Conservation (phyloP, 192 early-diverging fungal genomes). For the Geranomyces variabilis region DNA sequence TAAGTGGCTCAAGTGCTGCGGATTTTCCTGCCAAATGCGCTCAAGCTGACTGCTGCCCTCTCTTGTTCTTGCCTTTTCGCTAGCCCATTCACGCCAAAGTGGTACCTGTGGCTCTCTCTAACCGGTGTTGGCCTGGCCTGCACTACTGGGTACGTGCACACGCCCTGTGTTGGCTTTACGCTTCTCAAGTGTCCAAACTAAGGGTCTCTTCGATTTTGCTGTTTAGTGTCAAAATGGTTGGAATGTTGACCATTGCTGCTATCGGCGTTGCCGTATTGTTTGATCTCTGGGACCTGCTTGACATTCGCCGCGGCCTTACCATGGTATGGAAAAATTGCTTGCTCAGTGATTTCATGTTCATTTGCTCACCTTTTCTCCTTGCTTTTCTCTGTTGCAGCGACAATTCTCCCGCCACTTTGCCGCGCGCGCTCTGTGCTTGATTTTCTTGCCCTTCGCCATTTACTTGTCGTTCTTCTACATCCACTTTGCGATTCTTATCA, state of each 20-base stretch:
- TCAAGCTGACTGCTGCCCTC: slow-evolving; percentile 19
- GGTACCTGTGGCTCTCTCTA: slow-evolving; percentile 85
- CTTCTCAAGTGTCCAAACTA: background rate
- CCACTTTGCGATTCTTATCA: slow-evolving; percentile 84
- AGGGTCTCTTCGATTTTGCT: background rate
- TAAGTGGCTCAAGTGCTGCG: too few species aligned
- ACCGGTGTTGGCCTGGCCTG: slow-evolving; percentile 83
- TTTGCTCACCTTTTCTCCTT: background rate
- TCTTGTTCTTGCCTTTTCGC: too few species aligned
- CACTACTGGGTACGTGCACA: slow-evolving; percentile 59
- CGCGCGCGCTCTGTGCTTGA: slow-evolving; percentile 81
- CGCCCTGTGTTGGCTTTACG: background rate
- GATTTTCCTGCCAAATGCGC: too few species aligned
- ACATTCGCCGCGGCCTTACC: slow-evolving; percentile 74
- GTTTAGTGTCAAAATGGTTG: slow-evolving; percentile 91
- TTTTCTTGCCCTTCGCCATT: slow-evolving; percentile 74
- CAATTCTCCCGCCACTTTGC: slow-evolving; percentile 81
- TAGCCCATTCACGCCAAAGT: slow-evolving; percentile 72
- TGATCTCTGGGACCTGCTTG: slow-evolving; percentile 93
- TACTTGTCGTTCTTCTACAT: slow-evolving; percentile 91
- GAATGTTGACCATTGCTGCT: slow-evolving; percentile 81
- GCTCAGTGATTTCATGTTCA: too few species aligned
- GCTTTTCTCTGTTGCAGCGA: slow-evolving; percentile 37
- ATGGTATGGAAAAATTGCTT: slow-evolving; percentile 44
- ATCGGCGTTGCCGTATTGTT: slow-evolving; percentile 81